Percentiles rank a stretch among this genome's conserved stretches.
These are phyloP conservation scores for Saccharomycopsis sp. DNA, from an alignment of 805 yeast genomes.

Conservation along the genomic window DNA sequence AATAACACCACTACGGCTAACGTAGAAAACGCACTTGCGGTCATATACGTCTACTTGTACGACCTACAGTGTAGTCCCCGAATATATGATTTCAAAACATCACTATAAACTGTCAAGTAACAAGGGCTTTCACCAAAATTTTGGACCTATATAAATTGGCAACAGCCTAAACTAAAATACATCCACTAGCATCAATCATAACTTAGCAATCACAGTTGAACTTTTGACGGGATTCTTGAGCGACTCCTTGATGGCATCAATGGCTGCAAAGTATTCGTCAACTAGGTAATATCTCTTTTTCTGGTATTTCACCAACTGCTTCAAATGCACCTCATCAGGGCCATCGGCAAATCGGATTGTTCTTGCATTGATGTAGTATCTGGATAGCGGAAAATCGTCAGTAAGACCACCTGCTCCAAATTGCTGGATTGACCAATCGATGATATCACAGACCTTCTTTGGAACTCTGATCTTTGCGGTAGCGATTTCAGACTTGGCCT, in stretches of 20 bases:
- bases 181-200: not conserved
- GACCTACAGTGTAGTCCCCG: no score
- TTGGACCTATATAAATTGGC: not conserved
- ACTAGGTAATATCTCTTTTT: slow-evolving; percentile 33
- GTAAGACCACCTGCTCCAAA: slow-evolving; percentile 61
- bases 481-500: slow-evolving; percentile 50
- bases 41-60: no score
- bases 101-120: no score
- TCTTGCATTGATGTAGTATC: slow-evolving; percentile 44
- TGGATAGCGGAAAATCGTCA: slow-evolving; percentile 53
- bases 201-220: not conserved
- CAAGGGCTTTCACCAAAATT: no score
- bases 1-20: no score
- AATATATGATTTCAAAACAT: no score
- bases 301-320: slow-evolving; percentile 47
- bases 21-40: no score
- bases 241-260: slow-evolving; percentile 10
- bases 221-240: slow-evolving; percentile 5
- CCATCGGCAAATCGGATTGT: slow-evolving; percentile 62
- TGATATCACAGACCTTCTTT: slow-evolving; percentile 40
- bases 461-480: slow-evolving; percentile 62
- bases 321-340: slow-evolving; percentile 60
- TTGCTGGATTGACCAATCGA: slow-evolving; percentile 59
- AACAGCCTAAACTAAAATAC: not conserved
- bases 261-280: slow-evolving; percentile 29